A percentile compares a stretch with the other conserved stretches of the same genome.
phyloP scores from a whole-genome alignment of 1,139 yeast genomes.

The Blastobotrys indianensis region DNA sequence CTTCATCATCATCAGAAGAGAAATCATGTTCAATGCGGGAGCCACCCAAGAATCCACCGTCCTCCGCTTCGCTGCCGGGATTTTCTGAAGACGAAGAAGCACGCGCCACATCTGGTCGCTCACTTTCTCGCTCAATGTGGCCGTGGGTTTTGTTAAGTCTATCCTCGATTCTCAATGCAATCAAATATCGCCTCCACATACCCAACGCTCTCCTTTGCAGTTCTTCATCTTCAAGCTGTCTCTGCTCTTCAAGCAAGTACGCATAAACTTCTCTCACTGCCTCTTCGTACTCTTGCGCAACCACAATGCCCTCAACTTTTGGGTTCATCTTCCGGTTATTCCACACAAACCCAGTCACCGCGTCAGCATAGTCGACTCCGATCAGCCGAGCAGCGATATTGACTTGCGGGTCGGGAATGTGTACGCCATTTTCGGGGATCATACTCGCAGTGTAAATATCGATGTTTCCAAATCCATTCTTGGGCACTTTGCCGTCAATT shows the following conservation, averaged over 20 bases:
- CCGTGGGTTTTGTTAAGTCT: conserved; percentile 68
- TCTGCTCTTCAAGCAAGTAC: conserved; percentile 50
- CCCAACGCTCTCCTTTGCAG: conserved; percentile 50
- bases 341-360: conserved; percentile 83
- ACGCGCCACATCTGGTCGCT: too few species aligned
- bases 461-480: conserved; percentile 75
- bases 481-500: conserved; percentile 58
- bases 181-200: conserved; percentile 68
- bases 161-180: conserved; percentile 65
- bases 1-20: conserved; percentile 7
- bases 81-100: too few species aligned
- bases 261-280: conserved; percentile 58
- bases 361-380: conserved; percentile 76
- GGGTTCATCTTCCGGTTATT: conserved; percentile 48
- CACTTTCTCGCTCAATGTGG: conserved; percentile 30
- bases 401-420: conserved; percentile 50
- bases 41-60: not conserved
- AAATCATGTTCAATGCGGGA: conserved; percentile 1
- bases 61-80: conserved; percentile 3
- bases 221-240: conserved; percentile 42
- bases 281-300: conserved; percentile 57
- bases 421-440: conserved; percentile 79
- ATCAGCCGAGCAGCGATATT: conserved; percentile 65
- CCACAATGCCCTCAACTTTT: conserved; percentile 68
- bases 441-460: conserved; percentile 71